Conservation (phyloP, 805 yeast genomes). For the Yamadazyma scolyti region DNA sequence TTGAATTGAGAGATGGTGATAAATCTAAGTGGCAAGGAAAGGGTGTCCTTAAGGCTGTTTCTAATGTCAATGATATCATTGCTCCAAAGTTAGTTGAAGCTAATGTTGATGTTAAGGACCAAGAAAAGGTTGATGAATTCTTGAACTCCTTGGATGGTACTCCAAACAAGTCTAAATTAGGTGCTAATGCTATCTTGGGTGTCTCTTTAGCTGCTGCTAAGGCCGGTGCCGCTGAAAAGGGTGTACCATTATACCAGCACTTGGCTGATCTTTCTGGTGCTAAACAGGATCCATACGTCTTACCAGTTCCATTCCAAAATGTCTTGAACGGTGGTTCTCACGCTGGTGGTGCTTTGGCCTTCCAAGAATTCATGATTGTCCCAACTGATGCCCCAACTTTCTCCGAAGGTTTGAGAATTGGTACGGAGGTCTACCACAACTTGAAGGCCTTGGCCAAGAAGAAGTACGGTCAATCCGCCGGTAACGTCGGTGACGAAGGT, state of each 20-base stretch:
- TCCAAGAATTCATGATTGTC: conserved; percentile 99
- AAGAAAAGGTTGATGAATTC: conserved; percentile 83
- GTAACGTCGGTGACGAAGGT: conserved; percentile 99
- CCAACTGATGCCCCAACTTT: conserved; percentile 89
- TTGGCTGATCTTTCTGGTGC: conserved; percentile 73
- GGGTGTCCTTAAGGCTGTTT: conserved; percentile 97
- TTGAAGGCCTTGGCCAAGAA: conserved; percentile 90
- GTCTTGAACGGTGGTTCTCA: conserved; percentile 99
- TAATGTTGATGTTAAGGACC: conserved; percentile 80
- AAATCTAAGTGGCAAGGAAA: conserved; percentile 97
- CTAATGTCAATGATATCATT: conserved; percentile 90
- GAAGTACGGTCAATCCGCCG: conserved; percentile 96
- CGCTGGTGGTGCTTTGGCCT: conserved; percentile 98
- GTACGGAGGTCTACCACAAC: conserved; percentile 97
- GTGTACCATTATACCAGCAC: conserved; percentile 90
- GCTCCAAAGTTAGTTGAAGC: conserved; percentile 90
- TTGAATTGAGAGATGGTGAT: conserved; percentile 98
- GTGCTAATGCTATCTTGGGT: conserved; percentile 98
- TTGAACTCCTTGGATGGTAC: conserved; percentile 89
- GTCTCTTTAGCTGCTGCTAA: conserved; percentile 95
- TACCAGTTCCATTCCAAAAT: conserved; percentile 99
- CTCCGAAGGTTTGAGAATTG: conserved; percentile 95
- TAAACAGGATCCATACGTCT: conserved; percentile 78
- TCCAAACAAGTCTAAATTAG: conserved; percentile 93
- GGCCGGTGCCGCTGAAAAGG: conserved; percentile 97